A percentile compares a stretch with the other conserved stretches of the same genome.
Evolutionary conservation across 208 protist genomes (phyloP).

Genomic region (Acanthamoeba triangularis): DNA sequence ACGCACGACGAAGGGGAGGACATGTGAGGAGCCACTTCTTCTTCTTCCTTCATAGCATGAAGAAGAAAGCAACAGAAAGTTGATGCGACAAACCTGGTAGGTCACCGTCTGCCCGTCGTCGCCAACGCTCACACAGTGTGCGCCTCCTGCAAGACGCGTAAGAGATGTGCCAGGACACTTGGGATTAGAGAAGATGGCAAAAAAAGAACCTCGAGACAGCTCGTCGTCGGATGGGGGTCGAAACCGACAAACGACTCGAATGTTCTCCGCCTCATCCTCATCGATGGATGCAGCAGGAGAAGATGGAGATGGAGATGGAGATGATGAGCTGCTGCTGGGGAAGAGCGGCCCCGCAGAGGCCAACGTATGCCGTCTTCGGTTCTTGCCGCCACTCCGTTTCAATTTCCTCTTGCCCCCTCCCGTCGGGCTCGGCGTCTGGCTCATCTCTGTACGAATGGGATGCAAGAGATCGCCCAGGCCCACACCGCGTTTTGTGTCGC

Average conservation of each 20-base stretch:
- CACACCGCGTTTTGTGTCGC: no score
- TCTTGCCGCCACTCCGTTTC: neutral
- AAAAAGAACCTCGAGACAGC: conserved; percentile 1
- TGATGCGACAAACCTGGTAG: neutral
- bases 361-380: neutral
- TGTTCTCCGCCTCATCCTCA: conserved; percentile 43
- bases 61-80: neutral
- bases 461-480: no score
- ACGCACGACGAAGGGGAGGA: no score
- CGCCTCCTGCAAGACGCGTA: neutral
- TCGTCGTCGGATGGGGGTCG: conserved; percentile 1
- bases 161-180: neutral
- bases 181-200: neutral
- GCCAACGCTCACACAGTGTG: neutral
- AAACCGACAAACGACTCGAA: conserved; percentile 51
- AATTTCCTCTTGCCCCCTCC: neutral
- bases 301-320: conserved; percentile 7
- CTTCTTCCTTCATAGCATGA: no score
- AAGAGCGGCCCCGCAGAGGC: neutral
- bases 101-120: neutral
- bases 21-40: neutral
- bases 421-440: neutral
- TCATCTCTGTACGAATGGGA: neutral
- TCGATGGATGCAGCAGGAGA: neutral
- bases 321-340: neutral